These are phyloP conservation scores for Sarocladium brachiariae DNA, from an alignment of 2,329 filamentous ascomycete species.

Conservation along the genomic window DNA sequence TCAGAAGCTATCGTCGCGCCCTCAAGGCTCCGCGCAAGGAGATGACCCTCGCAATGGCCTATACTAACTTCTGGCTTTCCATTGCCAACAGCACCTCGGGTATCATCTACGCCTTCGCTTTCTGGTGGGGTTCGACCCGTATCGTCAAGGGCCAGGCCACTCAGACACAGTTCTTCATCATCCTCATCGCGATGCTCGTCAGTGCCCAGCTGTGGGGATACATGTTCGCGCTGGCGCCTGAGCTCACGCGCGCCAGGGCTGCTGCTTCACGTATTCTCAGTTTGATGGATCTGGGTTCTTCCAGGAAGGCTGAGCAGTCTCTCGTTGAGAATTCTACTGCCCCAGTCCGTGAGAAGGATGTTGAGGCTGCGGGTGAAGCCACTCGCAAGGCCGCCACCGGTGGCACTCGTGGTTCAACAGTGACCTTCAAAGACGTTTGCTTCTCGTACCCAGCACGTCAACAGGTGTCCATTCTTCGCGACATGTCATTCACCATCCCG, in stretches of 20 bases:
- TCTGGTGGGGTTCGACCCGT: conserved; percentile 17
- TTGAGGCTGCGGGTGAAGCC: conserved; percentile 30
- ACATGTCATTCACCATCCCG: conserved; percentile 28
- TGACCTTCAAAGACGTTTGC: conserved; percentile 38
- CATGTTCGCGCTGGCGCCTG: conserved; percentile 11
- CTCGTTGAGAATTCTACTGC: conserved; percentile 14
- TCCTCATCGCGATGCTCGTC: conserved; percentile 26
- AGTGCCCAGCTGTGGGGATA: conserved; percentile 9
- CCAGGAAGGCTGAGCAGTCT: conserved; percentile 15
- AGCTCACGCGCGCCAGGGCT: conserved; percentile 31
- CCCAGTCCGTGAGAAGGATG: conserved; percentile 23
- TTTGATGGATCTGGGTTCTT: conserved; percentile 21
- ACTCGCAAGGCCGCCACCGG: conserved; percentile 14
- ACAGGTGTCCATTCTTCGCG: conserved; percentile 22
- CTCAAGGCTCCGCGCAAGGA: conserved; percentile 21
- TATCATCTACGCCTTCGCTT: conserved; percentile 23
- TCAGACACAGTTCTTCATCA: conserved; percentile 16
- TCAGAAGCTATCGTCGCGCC: conserved; percentile 24
- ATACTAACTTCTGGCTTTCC: conserved; percentile 19
- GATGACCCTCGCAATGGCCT: conserved; percentile 11
- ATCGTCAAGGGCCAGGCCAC: conserved; percentile 12
- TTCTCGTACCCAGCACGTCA: conserved; percentile 45
- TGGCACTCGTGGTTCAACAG: conserved; percentile 28
- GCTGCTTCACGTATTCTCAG: conserved; percentile 32
- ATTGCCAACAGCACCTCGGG: conserved; percentile 20